phyloP scores from a whole-genome alignment of 2,329 filamentous ascomycete genomes.

The Penicillium frequentans region DNA sequence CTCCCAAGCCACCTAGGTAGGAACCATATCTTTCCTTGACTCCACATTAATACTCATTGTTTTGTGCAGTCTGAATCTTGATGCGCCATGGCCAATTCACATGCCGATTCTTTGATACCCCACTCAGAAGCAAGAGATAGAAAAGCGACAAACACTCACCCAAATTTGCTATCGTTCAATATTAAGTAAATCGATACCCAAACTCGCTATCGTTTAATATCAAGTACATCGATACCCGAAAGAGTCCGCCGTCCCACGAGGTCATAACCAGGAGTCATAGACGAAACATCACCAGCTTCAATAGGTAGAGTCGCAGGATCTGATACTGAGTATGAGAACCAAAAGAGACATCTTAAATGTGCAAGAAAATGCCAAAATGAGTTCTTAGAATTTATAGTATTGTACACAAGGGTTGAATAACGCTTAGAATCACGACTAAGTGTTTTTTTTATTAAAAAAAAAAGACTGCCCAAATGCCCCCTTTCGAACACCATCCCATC shows the following conservation, averaged over 20 bases:
- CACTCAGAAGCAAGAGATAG: not conserved
- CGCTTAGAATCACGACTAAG: not conserved
- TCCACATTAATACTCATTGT: not conserved
- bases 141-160: not conserved
- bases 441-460: not conserved
- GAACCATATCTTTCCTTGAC: constrained; percentile 1
- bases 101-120: not conserved
- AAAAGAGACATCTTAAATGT: not conserved
- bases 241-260: not conserved
- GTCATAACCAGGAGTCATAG: not conserved
- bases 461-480: not conserved
- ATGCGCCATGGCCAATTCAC: not conserved
- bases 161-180: not conserved
- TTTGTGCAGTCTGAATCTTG: constrained; percentile 6
- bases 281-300: not conserved
- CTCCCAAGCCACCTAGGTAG: constrained; percentile 81
- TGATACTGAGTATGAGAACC: not conserved
- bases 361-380: not conserved
- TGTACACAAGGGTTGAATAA: not conserved
- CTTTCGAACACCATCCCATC: not conserved
- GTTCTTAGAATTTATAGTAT: not conserved
- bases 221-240: not conserved
- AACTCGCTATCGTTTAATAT: not conserved
- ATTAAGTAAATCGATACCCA: not conserved
- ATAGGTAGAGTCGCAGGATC: not conserved